Base-by-base conservation (phyloP, 2,329 filamentous ascomycete genomes). In the Aspergillus costaricaensis region DNA sequence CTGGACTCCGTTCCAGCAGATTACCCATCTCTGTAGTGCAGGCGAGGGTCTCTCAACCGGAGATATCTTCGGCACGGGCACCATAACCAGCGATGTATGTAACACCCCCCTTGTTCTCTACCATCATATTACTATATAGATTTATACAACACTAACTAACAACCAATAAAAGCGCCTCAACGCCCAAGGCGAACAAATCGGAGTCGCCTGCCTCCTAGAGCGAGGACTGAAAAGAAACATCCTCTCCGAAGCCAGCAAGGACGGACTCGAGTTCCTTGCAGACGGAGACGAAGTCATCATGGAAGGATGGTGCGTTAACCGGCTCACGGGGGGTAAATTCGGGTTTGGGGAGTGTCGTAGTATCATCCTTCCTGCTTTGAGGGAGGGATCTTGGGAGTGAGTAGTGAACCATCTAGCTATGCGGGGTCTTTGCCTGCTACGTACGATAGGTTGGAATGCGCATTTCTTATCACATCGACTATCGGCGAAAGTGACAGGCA, bases 61-160 rank as follows among this genome's bases (percentile, higher is more conserved):
- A 2, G 69, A 71, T 58, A 62, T 69, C 2, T 67, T 71, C 39
- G 69, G 68, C 4, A 70, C 69, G 9, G 69, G 69, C 10, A 71
- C 69, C 1, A 55, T 71, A 5, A 68, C 68, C 2, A 69, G 63
- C 9, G 36, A 51, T 19, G 65, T 67, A 54, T 5, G 56, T 50
- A 38, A 5, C 3, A 21, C 5, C n/a, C 9, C 21, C 23, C 23
- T 6, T 7, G 23, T 25, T 25, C 23, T 25, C 23, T 25, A 25
- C 6, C 23, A 25, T 25, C 23, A 25, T 25, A 7, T 25, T 25
- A 25, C 23, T 25, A 25, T 25, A 25, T 25, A 25, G 23, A 25
- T 7, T 25, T 3, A 25, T 25, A 27, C n/a, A 25, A 15, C 19
- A 19, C 6, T 21, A 32, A 36, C 17, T 32, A 36, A 36, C 32